These are phyloP conservation scores for Acidomyces sp. DNA, from an alignment of 495 filamentous ascomycete genomes.

Conservation along the genomic window DNA sequence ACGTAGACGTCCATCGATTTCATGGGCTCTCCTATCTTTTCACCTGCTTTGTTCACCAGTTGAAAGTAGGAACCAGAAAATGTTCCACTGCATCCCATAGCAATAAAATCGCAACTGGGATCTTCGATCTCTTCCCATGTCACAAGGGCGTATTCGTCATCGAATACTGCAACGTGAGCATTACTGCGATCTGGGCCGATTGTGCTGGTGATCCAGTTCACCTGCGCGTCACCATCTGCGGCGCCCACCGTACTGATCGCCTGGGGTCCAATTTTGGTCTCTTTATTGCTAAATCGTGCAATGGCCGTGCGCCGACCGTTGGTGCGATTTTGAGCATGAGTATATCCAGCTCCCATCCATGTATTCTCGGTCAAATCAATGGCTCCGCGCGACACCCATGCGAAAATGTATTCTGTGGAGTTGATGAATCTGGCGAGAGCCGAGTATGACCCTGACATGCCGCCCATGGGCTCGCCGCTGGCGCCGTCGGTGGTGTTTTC, in stretches of 20 bases:
- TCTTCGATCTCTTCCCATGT: slow-evolving; percentile 42
- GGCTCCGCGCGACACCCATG: slow-evolving; percentile 42
- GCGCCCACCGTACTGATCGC: slow-evolving; percentile 37
- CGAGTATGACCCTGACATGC: slow-evolving; percentile 43
- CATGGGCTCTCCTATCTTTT: slow-evolving; percentile 33
- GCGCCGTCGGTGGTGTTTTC: slow-evolving; percentile 44
- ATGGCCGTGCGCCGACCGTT: slow-evolving; percentile 41
- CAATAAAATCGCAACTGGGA: slow-evolving; percentile 37
- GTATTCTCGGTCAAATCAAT: slow-evolving; percentile 34
- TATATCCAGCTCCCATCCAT: slow-evolving; percentile 42
- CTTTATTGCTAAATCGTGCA: slow-evolving; percentile 35
- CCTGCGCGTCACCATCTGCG: slow-evolving; percentile 37
- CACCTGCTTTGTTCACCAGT: slow-evolving; percentile 32
- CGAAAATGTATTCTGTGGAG: slow-evolving; percentile 36
- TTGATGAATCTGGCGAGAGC: slow-evolving; percentile 35
- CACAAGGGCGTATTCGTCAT: slow-evolving; percentile 33
- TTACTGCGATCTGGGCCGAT: slow-evolving; percentile 39
- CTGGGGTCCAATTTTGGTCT: slow-evolving; percentile 35
- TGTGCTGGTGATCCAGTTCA: slow-evolving; percentile 37
- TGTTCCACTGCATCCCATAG: slow-evolving; percentile 37
- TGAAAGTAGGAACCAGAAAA: slow-evolving; percentile 42
- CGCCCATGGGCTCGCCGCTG: slow-evolving; percentile 42
- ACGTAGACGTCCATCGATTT: slow-evolving; percentile 34
- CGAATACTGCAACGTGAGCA: slow-evolving; percentile 39
- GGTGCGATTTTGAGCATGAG: slow-evolving; percentile 34